Percentiles rank a stretch among this genome's conserved stretches.
phyloP scores from a whole-genome alignment of 2,329 filamentous ascomycete genomes.

The Aspergillus caelatus region DNA sequence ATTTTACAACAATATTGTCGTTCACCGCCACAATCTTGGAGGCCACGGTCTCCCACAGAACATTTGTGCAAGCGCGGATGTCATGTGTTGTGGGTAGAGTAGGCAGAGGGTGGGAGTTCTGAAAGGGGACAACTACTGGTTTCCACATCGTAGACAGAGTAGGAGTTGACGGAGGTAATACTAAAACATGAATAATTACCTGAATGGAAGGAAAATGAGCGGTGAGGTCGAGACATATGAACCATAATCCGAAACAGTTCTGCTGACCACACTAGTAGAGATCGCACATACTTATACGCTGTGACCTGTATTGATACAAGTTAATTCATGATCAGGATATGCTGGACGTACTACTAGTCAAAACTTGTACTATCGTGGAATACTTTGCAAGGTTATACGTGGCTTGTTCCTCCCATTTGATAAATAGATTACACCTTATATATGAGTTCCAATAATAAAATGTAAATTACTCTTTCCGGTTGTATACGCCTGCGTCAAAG shows the following conservation, averaged over 20 bases:
- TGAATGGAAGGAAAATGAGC: background rate
- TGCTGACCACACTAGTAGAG: too few relatives aligned
- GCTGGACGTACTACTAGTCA: background rate
- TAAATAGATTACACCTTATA: background rate
- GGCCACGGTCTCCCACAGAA: too few relatives aligned
- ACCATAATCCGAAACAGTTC: too few relatives aligned
- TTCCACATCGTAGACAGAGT: background rate
- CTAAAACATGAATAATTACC: background rate
- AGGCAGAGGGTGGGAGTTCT: background rate
- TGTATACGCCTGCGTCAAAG: background rate
- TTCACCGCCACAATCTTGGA: too few relatives aligned
- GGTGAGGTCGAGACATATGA: too few relatives aligned
- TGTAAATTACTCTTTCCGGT: background rate
- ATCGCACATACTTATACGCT: background rate
- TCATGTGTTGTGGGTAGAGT: background rate
- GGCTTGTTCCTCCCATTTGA: background rate
- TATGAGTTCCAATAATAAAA: background rate
- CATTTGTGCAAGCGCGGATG: background rate
- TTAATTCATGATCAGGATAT: background rate
- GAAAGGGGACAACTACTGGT: background rate
- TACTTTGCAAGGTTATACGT: background rate
- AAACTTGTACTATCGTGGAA: background rate
- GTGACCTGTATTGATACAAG: background rate
- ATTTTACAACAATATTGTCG: too few relatives aligned
- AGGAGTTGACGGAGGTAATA: background rate